A percentile compares a stretch with the other conserved stretches of the same genome.
Conservation (phyloP, 139 green algal species). For the Coelastrella sp. region DNA sequence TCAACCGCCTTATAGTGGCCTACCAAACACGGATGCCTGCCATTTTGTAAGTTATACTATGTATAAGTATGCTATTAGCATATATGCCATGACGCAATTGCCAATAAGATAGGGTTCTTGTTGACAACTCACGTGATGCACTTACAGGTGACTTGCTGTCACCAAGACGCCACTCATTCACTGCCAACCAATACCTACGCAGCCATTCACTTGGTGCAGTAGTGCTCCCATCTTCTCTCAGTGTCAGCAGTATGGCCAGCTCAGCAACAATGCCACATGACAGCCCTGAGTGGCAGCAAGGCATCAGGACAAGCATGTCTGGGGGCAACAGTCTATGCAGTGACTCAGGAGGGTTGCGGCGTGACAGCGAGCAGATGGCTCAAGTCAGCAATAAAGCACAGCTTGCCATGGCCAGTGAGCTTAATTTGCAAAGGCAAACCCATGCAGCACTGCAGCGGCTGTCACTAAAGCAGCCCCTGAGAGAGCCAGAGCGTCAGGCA, state of each 20-base stretch:
- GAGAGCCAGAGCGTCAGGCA: not conserved
- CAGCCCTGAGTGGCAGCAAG: not conserved
- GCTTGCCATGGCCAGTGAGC: not conserved
- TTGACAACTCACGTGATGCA: not conserved
- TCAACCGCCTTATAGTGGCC: no score
- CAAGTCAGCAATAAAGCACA: not conserved
- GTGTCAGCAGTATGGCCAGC: not conserved
- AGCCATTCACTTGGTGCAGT: not conserved
- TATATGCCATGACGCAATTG: no score
- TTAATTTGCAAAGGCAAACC: not conserved
- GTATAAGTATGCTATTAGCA: not conserved
- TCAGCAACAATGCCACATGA: not conserved
- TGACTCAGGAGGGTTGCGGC: not conserved
- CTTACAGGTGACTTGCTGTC: not conserved
- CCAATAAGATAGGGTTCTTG: no score
- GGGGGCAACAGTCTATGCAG: not conserved
- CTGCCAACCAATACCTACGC: not conserved
- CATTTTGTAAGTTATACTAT: no score
- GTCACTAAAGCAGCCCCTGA: not conserved
- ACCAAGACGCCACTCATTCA: not conserved
- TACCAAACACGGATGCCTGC: no score
- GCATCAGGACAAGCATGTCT: no score
- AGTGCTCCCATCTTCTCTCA: not conserved
- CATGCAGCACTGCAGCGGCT: conserved; percentile 6
- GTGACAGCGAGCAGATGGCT: not conserved